These are phyloP conservation scores for Sporothrix mexicana DNA, from an alignment of 2,329 filamentous ascomycete genomes.

Conservation along the genomic window DNA sequence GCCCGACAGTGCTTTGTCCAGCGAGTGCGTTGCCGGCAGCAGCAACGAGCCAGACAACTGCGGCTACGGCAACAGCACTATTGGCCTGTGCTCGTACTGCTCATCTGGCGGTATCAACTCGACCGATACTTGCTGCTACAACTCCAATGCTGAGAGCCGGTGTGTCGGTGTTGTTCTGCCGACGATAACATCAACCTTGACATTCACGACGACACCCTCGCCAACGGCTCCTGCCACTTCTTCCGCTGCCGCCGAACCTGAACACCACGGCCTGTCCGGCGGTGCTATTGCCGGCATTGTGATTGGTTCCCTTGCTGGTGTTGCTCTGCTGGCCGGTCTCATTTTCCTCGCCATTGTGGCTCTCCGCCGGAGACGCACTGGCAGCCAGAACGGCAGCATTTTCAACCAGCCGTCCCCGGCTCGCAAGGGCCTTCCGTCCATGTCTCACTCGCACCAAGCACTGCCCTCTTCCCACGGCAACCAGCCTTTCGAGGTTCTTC, in stretches of 20 bases:
- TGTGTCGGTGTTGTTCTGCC: slow-evolving; percentile 82
- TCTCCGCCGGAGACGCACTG: slow-evolving; percentile 57
- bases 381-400: slow-evolving; percentile 71
- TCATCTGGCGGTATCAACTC: slow-evolving; percentile 82
- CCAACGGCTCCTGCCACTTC: slow-evolving; percentile 53
- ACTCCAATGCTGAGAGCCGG: slow-evolving; percentile 72
- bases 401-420: slow-evolving; percentile 89
- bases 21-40: slow-evolving; percentile 74
- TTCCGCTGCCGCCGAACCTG: slow-evolving; percentile 39
- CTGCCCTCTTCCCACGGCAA: slow-evolving; percentile 28
- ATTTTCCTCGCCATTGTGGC: slow-evolving; percentile 70
- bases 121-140: slow-evolving; percentile 94
- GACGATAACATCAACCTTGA: slow-evolving; percentile 71
- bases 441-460: slow-evolving; percentile 43
- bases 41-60: slow-evolving; percentile 86
- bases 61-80: slow-evolving; percentile 73
- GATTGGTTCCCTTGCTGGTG: slow-evolving; percentile 76
- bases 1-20: slow-evolving; percentile 78
- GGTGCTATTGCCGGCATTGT: slow-evolving; percentile 91
- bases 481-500: slow-evolving; percentile 69
- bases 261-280: slow-evolving; percentile 65
- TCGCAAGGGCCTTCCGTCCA: slow-evolving; percentile 54
- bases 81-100: slow-evolving; percentile 88
- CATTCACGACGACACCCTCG: slow-evolving; percentile 57
- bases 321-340: slow-evolving; percentile 70